These are phyloP conservation scores for Hysterangium stoloniferum DNA, from an alignment of 768 basidiomycete genomes.

Conservation along the genomic window DNA sequence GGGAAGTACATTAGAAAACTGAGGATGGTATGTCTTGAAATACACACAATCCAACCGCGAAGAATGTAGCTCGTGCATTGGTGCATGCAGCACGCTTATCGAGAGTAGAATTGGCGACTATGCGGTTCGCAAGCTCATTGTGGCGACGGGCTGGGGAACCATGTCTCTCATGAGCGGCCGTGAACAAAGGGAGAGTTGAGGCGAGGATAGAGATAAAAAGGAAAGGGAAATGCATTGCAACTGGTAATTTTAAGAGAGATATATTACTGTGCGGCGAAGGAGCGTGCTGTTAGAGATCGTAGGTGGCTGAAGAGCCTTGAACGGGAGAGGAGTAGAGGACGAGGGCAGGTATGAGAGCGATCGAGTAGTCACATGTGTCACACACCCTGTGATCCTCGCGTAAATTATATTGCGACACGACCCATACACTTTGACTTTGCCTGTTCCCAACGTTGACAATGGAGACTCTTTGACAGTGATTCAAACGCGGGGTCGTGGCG, in stretches of 20 bases:
- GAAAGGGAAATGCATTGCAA: slow-evolving; percentile 12
- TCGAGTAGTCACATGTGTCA: no score
- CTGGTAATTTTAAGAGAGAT: background rate
- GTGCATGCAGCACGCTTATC: background rate
- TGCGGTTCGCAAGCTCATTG: slow-evolving; percentile 33
- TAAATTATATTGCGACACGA: no score
- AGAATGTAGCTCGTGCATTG: slow-evolving; percentile 44
- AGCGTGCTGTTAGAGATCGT: slow-evolving; percentile 5
- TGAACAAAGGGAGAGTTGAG: slow-evolving; percentile 29
- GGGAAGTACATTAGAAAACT: slow-evolving; percentile 3
- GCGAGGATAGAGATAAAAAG: slow-evolving; percentile 28
- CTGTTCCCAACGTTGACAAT: no score
- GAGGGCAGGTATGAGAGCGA: no score
- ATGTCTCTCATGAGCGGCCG: slow-evolving; percentile 22
- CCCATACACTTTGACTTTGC: no score
- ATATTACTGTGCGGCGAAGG: background rate
- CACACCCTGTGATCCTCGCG: no score
- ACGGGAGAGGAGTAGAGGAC: no score
- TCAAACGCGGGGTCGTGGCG: no score
- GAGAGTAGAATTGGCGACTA: no score
- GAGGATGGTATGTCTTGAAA: slow-evolving; percentile 1
- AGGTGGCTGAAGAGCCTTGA: background rate
- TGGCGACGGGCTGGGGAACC: slow-evolving; percentile 28
- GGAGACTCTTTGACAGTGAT: no score
- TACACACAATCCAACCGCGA: slow-evolving; percentile 45